Conservation (phyloP, 495 filamentous ascomycete species). For the Hyaloscypha hepaticicola region DNA sequence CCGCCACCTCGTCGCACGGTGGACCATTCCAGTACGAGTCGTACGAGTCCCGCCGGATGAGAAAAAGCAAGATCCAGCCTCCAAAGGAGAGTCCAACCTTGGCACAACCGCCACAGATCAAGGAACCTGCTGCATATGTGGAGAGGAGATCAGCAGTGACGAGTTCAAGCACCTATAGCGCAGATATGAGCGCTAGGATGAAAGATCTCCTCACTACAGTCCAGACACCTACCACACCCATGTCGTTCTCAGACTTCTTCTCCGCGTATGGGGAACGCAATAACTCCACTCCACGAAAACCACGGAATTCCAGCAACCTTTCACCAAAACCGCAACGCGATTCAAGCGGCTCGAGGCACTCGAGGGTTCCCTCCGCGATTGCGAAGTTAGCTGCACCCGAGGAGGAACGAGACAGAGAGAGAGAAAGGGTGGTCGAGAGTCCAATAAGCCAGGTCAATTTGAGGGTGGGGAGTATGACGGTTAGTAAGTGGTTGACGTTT, state of each 20-base stretch:
- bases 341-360: constrained; percentile 8
- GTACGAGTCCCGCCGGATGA: constrained; percentile 34
- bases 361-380: constrained; percentile 3
- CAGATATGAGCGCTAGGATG: constrained; percentile 47
- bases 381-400: constrained; percentile 41
- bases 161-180: constrained; percentile 38
- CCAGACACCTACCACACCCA: constrained; percentile 47
- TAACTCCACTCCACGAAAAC: constrained; percentile 34
- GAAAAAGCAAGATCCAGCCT: constrained; percentile 29
- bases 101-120: constrained; percentile 10
- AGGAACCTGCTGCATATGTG: neutral
- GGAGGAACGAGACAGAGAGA: constrained; percentile 21
- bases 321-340: neutral
- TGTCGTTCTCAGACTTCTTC: constrained; percentile 54
- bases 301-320: neutral
- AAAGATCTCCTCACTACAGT: constrained; percentile 39
- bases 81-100: constrained; percentile 31
- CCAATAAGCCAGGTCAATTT: constrained; percentile 76
- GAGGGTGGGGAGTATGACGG: constrained; percentile 68
- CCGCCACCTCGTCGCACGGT: constrained; percentile 48
- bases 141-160: constrained; percentile 16
- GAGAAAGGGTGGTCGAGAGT: constrained; percentile 61
- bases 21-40: constrained; percentile 47
- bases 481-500: constrained; percentile 84
- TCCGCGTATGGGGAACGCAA: constrained; percentile 50